Conservation (phyloP, 2,329 filamentous ascomycete species). For the Apiospora sp. region DNA sequence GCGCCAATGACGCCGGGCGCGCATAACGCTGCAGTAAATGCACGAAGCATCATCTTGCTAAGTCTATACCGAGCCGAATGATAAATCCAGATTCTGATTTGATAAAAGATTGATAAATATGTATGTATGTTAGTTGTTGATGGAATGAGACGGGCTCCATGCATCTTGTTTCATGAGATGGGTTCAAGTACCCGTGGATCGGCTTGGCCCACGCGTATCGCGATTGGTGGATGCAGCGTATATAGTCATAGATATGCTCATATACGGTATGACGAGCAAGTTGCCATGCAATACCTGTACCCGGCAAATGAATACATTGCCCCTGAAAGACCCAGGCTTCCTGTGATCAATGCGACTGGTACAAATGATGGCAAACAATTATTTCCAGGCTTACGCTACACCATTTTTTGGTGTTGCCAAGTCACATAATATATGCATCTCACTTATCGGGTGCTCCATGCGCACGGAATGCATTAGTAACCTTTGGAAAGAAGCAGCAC, state of each 20-base stretch:
- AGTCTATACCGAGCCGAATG: neutral
- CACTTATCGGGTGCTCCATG: no score
- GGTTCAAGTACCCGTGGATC: neutral
- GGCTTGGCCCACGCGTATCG: neutral
- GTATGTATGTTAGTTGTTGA: neutral
- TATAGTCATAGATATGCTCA: neutral
- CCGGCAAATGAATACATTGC: neutral
- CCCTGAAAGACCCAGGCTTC: neutral
- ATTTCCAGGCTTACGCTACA: no score
- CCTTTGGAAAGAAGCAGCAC: neutral
- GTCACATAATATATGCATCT: no score
- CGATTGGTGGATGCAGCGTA: neutral
- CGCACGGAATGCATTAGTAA: no score
- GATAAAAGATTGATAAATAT: neutral
- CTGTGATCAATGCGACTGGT: neutral
- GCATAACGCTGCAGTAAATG: neutral
- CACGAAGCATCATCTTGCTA: slow-evolving; percentile 5
- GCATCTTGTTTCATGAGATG: neutral
- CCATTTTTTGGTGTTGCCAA: neutral
- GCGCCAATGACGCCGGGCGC: slow-evolving; percentile 10
- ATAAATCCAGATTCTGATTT: neutral
- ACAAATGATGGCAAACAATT: neutral
- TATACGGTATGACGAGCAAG: neutral
- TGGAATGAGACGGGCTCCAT: neutral
- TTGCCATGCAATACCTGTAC: neutral